A percentile compares a stretch with the other conserved stretches of the same genome.
Evolutionary conservation across 2,329 filamentous ascomycete genomes (phyloP).

Genomic region (Diaporthe eres): DNA sequence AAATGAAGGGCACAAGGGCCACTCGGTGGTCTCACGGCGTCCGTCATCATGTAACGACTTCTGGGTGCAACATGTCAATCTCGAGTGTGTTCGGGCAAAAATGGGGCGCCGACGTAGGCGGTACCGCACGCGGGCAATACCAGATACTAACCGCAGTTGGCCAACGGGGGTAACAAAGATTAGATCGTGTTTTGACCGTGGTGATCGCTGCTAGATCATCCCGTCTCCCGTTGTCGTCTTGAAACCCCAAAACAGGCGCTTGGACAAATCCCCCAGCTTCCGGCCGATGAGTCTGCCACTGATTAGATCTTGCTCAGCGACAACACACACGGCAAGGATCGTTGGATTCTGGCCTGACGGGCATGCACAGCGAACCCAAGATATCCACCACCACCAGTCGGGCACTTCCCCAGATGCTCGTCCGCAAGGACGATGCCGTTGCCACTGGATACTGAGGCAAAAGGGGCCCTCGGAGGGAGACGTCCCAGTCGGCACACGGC

Average conservation of each 20-base stretch:
- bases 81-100: constrained; percentile 29
- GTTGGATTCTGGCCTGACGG: background rate
- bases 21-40: constrained; percentile 34
- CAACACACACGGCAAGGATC: background rate
- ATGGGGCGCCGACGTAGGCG: constrained; percentile 23
- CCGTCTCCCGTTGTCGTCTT: constrained; percentile 25
- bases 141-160: constrained; percentile 18
- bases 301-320: background rate
- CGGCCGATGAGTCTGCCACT: background rate
- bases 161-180: constrained; percentile 21
- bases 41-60: constrained; percentile 38
- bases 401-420: background rate
- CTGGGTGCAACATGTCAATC: constrained; percentile 29
- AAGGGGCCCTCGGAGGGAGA: constrained; percentile 16
- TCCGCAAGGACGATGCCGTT: constrained; percentile 6
- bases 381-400: constrained; percentile 12
- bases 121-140: constrained; percentile 1
- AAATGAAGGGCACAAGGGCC: constrained; percentile 33
- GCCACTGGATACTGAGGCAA: background rate
- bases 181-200: constrained; percentile 31
- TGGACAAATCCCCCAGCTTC: background rate
- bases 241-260: constrained; percentile 22
- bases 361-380: background rate
- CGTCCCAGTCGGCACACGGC: constrained; percentile 16
- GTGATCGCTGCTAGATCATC: constrained; percentile 31